Conservation (phyloP, 495 filamentous ascomycete genomes). For the Penicillium samsonianum region DNA sequence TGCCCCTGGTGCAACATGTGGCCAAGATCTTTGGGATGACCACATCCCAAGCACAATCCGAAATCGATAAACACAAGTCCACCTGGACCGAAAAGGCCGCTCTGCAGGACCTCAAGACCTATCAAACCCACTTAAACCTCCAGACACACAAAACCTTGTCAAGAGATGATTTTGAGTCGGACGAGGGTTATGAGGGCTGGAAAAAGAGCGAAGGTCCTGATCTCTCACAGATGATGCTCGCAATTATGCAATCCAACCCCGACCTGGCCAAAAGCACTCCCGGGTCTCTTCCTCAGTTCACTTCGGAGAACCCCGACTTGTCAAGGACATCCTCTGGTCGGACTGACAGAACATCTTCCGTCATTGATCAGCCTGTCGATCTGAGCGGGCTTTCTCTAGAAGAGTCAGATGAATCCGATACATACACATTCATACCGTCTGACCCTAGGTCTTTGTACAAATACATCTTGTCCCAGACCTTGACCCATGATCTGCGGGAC, state of each 20-base stretch:
- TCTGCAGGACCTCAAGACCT: constrained; percentile 86
- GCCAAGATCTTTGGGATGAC: constrained; percentile 79
- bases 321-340: constrained; percentile 55
- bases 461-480: constrained; percentile 70
- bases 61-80: constrained; percentile 77
- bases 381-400: constrained; percentile 68
- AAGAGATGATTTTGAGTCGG: constrained; percentile 84
- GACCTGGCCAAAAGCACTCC: constrained; percentile 74
- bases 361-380: constrained; percentile 76
- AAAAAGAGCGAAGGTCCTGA: constrained; percentile 80
- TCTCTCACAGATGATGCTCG: constrained; percentile 88
- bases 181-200: constrained; percentile 90
- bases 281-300: constrained; percentile 54
- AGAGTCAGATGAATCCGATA: constrained; percentile 50
- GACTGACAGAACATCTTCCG: constrained; percentile 54
- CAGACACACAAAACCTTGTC: constrained; percentile 76
- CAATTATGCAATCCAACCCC: constrained; percentile 82
- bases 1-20: constrained; percentile 88
- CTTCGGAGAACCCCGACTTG: constrained; percentile 52
- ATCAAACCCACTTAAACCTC: constrained; percentile 81
- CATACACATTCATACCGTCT: constrained; percentile 85
- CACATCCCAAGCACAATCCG: constrained; percentile 73
- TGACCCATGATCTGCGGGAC: constrained; percentile 67
- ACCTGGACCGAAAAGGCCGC: constrained; percentile 91
- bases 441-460: constrained; percentile 82